Base-by-base conservation (phyloP, 1,139 yeast species). In the Saccharomycopsis phalli region DNA sequence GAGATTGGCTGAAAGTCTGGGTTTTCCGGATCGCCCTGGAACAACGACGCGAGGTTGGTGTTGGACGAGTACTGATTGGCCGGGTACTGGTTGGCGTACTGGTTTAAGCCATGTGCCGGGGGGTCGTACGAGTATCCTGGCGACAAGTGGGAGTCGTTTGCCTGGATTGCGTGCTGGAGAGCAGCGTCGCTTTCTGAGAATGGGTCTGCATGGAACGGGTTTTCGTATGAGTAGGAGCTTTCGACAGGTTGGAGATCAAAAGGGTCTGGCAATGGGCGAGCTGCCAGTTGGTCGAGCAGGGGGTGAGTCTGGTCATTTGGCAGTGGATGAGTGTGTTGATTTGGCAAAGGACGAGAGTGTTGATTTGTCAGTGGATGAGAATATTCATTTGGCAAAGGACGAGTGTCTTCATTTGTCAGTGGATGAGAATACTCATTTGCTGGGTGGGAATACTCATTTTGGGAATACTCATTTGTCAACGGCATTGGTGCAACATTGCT, bases 141-240 rank as follows among this genome's bases (percentile, higher is more conserved):
- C 33, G 19, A 4, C 33, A 20, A 30, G 20, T 26, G 29, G 5
- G 8, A 14, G 29, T 21, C 19, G 34, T 37, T 22, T 20, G 19
- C 27, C 11, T 36, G 16, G 14, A 16, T 14, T 14, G 33, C 18
- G 31, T 21, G 21, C 17, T 36, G 19, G 18, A 37, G 19, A 6
- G 40, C 31, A 31, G 31, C 40, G 20, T 30, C 26, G 4, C 23
- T 23, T n/a, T n/a, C n/a, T n/a, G n/a, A n/a, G 21, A 38, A 38
- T 4, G 41, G 41, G 16, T 38, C 34, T 22, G 23, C 26, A 14
- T 38, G 34, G 18, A 38, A 33, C 20, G 36, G 36, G 11, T 33
- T 16, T 13, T 31, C 23, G 36, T 33, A 33, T 13, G 36, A 19
- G 25, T 19, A 33, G 13, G 16, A 10, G 8, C 10, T 10, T 29